These are phyloP conservation scores for Didymellaceae sp. DNA, from an alignment of 2,329 filamentous ascomycete species.

Conservation along the genomic window DNA sequence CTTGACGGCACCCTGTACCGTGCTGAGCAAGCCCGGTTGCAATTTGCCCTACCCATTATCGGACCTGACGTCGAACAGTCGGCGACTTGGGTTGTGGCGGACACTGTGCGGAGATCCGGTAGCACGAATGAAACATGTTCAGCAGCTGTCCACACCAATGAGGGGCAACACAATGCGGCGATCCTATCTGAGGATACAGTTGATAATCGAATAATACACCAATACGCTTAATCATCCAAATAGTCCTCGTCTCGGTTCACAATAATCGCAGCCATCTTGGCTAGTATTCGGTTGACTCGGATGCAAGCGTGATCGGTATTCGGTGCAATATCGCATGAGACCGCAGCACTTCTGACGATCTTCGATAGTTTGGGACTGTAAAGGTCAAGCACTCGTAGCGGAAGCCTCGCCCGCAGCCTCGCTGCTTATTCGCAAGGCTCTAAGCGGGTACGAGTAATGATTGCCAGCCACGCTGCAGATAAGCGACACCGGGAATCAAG, in stretches of 20 bases:
- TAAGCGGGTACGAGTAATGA: neutral
- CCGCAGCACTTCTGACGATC: conserved; percentile 9
- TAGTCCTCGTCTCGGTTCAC: neutral
- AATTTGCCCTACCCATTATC: conserved; percentile 11
- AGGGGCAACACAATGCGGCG: conserved; percentile 3
- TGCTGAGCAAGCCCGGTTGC: conserved; percentile 1
- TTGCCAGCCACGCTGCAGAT: conserved; percentile 6
- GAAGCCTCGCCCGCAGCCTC: conserved; percentile 10
- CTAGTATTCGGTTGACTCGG: conserved; percentile 2
- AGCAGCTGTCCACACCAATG: conserved; percentile 12
- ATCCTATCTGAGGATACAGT: neutral
- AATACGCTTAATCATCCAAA: conserved; percentile 2
- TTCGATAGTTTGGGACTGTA: conserved; percentile 15
- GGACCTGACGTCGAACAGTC: conserved; percentile 14
- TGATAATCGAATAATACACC: conserved; percentile 6
- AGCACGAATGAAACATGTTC: conserved; percentile 10
- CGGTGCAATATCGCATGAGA: conserved; percentile 3
- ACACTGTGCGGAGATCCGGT: conserved; percentile 34
- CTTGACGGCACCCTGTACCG: neutral
- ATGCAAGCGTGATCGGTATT: conserved; percentile 1
- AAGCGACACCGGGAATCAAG: neutral
- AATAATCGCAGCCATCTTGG: neutral
- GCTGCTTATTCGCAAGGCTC: conserved; percentile 8
- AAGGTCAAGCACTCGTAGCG: neutral
- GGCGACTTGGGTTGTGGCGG: conserved; percentile 23